phyloP scores from a whole-genome alignment of 306 rosid genomes.

The Malus sieversii region DNA sequence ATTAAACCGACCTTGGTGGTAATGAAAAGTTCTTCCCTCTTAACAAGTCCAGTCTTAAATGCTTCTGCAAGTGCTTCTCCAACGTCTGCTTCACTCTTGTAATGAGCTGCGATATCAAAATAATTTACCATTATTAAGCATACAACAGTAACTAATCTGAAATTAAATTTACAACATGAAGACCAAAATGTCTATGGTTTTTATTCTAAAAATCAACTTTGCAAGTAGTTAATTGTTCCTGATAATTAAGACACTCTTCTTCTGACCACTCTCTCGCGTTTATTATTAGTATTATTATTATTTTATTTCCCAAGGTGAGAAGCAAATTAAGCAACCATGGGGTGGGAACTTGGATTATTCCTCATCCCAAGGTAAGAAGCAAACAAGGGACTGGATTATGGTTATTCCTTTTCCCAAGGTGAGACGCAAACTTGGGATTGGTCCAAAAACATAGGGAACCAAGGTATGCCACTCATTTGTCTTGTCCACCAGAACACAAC shows the following conservation, averaged over 20 bases:
- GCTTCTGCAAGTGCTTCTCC: slow-evolving; percentile 81
- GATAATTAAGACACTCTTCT: neutral
- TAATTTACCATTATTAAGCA: no score
- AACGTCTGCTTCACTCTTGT: slow-evolving; percentile 71
- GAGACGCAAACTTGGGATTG: neutral
- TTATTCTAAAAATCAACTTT: no score
- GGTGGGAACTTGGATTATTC: neutral
- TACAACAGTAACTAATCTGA: neutral
- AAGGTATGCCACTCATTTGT: neutral
- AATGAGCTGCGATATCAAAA: slow-evolving; percentile 48
- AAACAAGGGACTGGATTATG: neutral
- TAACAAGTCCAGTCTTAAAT: slow-evolving; percentile 52
- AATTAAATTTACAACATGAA: neutral
- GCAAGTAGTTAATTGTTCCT: no score
- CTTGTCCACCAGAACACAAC: neutral
- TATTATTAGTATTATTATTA: neutral
- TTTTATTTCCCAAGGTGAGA: neutral
- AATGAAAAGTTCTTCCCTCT: slow-evolving; percentile 83
- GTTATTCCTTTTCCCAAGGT: neutral
- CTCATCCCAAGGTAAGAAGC: neutral
- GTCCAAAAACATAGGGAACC: neutral
- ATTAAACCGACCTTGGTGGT: slow-evolving; percentile 57
- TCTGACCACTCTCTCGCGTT: no score
- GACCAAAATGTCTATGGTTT: neutral
- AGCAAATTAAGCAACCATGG: neutral